Percentiles rank a stretch among this genome's conserved stretches.
These are phyloP conservation scores for Leccinum ochraceum DNA, from an alignment of 768 basidiomycete genomes.

Conservation along the genomic window DNA sequence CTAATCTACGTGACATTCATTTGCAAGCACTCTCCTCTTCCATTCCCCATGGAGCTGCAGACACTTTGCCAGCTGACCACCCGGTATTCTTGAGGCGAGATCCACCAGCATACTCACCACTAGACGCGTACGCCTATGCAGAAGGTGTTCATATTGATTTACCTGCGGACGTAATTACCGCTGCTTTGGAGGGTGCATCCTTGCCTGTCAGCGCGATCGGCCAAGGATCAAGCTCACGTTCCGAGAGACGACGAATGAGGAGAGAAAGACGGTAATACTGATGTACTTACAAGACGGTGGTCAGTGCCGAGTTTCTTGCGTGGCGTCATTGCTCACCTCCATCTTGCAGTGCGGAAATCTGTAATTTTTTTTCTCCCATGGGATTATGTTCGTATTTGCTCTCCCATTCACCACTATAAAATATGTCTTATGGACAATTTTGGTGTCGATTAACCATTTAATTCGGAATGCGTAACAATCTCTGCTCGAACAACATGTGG, in stretches of 20 bases:
- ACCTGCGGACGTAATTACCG: slow-evolving; percentile 89
- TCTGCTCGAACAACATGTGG: slow-evolving; percentile 17
- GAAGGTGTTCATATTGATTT: slow-evolving; percentile 94
- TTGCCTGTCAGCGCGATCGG: slow-evolving; percentile 63
- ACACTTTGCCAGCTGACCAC: slow-evolving; percentile 31
- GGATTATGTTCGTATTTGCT: slow-evolving; percentile 27
- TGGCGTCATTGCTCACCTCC: slow-evolving; percentile 4
- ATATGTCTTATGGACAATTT: slow-evolving; percentile 28
- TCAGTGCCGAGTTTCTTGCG: slow-evolving; percentile 7
- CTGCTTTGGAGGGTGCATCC: slow-evolving; percentile 75
- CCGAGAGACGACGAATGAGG: slow-evolving; percentile 62
- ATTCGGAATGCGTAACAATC: slow-evolving; percentile 28
- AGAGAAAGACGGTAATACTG: slow-evolving; percentile 40
- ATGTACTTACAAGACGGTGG: slow-evolving; percentile 13
- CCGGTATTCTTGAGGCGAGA: slow-evolving; percentile 53
- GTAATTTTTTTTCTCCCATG: slow-evolving; percentile 16
- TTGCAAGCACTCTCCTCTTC: slow-evolving; percentile 54
- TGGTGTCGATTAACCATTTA: slow-evolving; percentile 20
- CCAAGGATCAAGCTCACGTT: slow-evolving; percentile 45
- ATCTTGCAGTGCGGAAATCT: slow-evolving; percentile 20
- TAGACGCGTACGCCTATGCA: slow-evolving; percentile 79
- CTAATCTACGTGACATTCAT: slow-evolving; percentile 79
- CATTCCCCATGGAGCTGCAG: slow-evolving; percentile 15
- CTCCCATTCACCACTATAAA: slow-evolving; percentile 15
- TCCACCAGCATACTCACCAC: slow-evolving; percentile 87